A percentile compares a stretch with the other conserved stretches of the same genome.
Conservation (phyloP, 2,329 filamentous ascomycete species). For the Rasamsonia emersonii region DNA sequence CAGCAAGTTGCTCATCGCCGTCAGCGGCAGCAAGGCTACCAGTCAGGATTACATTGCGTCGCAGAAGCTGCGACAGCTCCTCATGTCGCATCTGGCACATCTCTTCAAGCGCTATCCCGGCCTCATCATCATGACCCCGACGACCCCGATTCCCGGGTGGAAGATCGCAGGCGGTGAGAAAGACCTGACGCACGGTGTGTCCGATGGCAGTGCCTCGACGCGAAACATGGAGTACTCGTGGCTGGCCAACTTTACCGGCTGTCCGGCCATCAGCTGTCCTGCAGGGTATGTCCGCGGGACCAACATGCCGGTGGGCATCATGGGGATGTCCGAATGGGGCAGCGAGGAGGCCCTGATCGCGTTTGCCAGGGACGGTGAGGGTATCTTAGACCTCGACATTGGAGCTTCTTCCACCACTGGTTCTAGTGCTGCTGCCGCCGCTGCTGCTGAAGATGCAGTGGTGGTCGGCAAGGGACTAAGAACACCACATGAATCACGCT, state of each 20-base stretch:
- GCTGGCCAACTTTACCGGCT: slow-evolving; percentile 73
- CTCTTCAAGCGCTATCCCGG: slow-evolving; percentile 65
- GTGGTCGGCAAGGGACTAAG: slow-evolving; percentile 15
- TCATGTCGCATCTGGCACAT: slow-evolving; percentile 70
- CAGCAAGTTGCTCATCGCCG: slow-evolving; percentile 61
- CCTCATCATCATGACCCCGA: slow-evolving; percentile 70
- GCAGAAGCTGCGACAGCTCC: slow-evolving; percentile 62
- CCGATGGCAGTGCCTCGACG: slow-evolving; percentile 64
- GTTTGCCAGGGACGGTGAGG: slow-evolving; percentile 46
- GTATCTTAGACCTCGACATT: slow-evolving; percentile 29
- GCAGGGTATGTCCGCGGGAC: slow-evolving; percentile 56
- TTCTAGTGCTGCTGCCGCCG: not conserved
- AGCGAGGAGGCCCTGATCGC: slow-evolving; percentile 44
- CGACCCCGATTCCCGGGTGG: slow-evolving; percentile 69
- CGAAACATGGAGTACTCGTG: slow-evolving; percentile 78
- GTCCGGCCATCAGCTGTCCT: slow-evolving; percentile 65
- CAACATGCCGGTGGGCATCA: slow-evolving; percentile 43
- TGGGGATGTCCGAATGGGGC: slow-evolving; percentile 49
- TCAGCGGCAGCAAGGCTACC: slow-evolving; percentile 53
- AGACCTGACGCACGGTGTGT: slow-evolving; percentile 57
- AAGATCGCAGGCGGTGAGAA: slow-evolving; percentile 52
- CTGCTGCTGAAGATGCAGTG: slow-evolving; percentile 1
- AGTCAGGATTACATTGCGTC: slow-evolving; percentile 63
- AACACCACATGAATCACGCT: slow-evolving; percentile 18
- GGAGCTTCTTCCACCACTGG: slow-evolving; percentile 7